Evolutionary conservation across 2,329 filamentous ascomycete genomes (phyloP).

Genomic region (Trichoderma cornu-damae): DNA sequence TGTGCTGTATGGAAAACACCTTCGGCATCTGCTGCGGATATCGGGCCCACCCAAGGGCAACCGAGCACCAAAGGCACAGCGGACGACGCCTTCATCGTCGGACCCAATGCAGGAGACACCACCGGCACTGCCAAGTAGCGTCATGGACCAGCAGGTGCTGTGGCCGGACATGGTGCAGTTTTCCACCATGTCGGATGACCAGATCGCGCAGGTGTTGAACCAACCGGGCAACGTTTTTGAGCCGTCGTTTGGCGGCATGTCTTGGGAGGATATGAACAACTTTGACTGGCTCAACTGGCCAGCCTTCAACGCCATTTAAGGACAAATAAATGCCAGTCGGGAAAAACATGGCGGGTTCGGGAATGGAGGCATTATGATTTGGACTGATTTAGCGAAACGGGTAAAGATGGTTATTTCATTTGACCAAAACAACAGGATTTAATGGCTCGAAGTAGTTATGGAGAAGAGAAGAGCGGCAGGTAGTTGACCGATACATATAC

Average conservation of each 20-base stretch:
- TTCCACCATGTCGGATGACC: conserved; percentile 64
- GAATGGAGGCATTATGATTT: not conserved
- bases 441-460: not conserved
- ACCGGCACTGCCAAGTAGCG: conserved; percentile 24
- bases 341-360: not conserved
- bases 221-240: conserved; percentile 57
- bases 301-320: conserved; percentile 35
- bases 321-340: not conserved
- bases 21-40: conserved; percentile 41
- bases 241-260: conserved; percentile 49
- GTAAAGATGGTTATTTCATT: not conserved
- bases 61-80: conserved; percentile 10
- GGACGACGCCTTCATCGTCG: conserved; percentile 1
- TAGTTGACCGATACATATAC: not conserved
- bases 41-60: conserved; percentile 27
- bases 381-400: not conserved
- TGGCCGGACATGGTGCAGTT: conserved; percentile 55
- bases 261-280: conserved; percentile 54
- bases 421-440: not conserved
- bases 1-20: conserved; percentile 42
- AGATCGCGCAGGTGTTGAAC: conserved; percentile 62
- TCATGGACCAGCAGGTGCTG: conserved; percentile 30
- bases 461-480: not conserved
- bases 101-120: conserved; percentile 21
- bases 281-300: conserved; percentile 54